These are phyloP conservation scores for Colletotrichum eremochloae DNA, from an alignment of 2,329 filamentous ascomycete species.

Conservation along the genomic window DNA sequence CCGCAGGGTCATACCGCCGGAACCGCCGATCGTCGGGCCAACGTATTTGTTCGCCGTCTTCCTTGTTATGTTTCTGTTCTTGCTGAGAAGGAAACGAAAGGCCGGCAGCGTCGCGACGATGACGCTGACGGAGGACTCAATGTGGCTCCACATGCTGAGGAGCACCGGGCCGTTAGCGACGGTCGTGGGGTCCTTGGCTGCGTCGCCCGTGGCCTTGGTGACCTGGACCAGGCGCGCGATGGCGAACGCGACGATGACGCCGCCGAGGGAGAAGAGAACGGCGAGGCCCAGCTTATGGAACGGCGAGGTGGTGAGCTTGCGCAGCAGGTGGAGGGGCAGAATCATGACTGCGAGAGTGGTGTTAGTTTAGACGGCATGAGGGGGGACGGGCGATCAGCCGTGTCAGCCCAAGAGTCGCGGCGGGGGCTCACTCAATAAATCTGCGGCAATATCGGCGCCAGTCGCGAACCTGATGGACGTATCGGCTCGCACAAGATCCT, in stretches of 20 bases:
- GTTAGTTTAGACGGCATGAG: slow-evolving; percentile 7
- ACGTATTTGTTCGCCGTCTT: slow-evolving; percentile 22
- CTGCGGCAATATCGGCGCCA: slow-evolving; percentile 15
- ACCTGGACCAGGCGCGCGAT: slow-evolving; percentile 24
- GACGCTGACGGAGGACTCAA: slow-evolving; percentile 37
- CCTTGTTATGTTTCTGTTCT: slow-evolving; percentile 23
- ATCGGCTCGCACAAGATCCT: slow-evolving; percentile 26
- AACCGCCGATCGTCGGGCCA: slow-evolving; percentile 13
- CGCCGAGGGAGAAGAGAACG: slow-evolving; percentile 37
- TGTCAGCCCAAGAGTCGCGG: neutral
- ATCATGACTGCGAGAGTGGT: slow-evolving; percentile 6
- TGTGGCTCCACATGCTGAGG: slow-evolving; percentile 40
- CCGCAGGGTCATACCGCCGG: slow-evolving; percentile 17
- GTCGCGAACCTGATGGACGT: slow-evolving; percentile 34
- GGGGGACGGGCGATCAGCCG: neutral
- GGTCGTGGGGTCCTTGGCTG: slow-evolving; percentile 32
- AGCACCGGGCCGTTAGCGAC: slow-evolving; percentile 38
- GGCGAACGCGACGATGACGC: slow-evolving; percentile 40
- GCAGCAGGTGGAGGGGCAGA: slow-evolving; percentile 27
- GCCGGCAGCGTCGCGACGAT: slow-evolving; percentile 39
- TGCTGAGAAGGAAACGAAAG: slow-evolving; percentile 32
- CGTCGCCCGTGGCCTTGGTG: slow-evolving; percentile 33
- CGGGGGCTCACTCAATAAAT: slow-evolving; percentile 13
- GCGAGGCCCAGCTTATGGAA: slow-evolving; percentile 35
- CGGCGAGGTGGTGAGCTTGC: slow-evolving; percentile 23